These are phyloP conservation scores for Pythium utonaiense DNA, from an alignment of 352 stramenopile species.

Conservation along the genomic window DNA sequence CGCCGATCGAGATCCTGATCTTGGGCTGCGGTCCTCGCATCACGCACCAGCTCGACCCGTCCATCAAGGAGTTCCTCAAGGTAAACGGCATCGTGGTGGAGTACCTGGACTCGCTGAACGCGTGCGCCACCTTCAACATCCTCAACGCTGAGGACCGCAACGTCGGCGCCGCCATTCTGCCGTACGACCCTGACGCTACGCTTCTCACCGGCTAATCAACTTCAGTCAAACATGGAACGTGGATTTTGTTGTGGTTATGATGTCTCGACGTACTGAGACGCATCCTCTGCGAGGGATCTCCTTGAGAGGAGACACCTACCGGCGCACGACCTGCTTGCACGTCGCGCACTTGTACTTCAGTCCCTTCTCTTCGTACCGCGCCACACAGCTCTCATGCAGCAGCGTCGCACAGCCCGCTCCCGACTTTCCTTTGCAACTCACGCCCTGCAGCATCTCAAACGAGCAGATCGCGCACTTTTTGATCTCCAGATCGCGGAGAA, in stretches of 20 bases:
- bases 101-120: conserved; percentile 80
- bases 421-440: conserved; percentile 28
- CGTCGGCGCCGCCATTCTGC: conserved; percentile 76
- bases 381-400: conserved; percentile 53
- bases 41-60: conserved; percentile 47
- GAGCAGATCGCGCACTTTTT: conserved; percentile 77
- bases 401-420: conserved; percentile 35
- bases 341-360: conserved; percentile 53
- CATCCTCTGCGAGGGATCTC: too few species aligned
- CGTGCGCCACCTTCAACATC: conserved; percentile 89
- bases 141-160: conserved; percentile 88
- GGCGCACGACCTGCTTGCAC: conserved; percentile 44
- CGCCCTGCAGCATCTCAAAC: conserved; percentile 71
- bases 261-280: too few species aligned
- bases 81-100: conserved; percentile 83
- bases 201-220: background rate
- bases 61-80: conserved; percentile 75
- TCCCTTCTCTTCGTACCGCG: conserved; percentile 58
- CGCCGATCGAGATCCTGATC: conserved; percentile 82
- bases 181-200: conserved; percentile 45
- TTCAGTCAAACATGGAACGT: too few species aligned
- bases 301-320: too few species aligned
- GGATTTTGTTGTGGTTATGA: too few species aligned
- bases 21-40: conserved; percentile 71
- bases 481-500: conserved; percentile 72